Evolutionary conservation across 140 eudicot species (phyloP).

Genomic region (Oenanthe javanica): DNA sequence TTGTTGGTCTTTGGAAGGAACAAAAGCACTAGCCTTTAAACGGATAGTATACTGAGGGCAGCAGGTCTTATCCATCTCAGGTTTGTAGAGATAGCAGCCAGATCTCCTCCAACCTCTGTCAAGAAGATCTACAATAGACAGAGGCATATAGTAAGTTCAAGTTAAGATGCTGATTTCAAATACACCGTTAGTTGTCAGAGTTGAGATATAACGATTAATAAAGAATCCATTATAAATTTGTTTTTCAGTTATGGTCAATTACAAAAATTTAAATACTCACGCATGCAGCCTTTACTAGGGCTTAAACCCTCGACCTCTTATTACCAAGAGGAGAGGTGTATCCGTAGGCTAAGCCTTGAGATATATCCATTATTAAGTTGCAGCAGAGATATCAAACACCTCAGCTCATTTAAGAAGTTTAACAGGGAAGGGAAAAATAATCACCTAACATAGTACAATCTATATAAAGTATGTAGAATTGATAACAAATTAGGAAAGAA

Average conservation of each 20-base stretch:
- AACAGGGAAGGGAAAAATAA: no score
- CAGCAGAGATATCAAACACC: neutral
- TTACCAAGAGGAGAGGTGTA: neutral
- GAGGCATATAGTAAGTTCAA: constrained; percentile 8
- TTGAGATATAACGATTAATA: neutral
- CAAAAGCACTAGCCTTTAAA: constrained; percentile 68
- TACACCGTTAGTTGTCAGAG: no score
- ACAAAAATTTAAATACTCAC: neutral
- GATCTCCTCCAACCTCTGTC: constrained; percentile 99
- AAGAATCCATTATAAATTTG: neutral
- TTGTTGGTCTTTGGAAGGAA: constrained; percentile 83
- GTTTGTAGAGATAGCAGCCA: constrained; percentile 88
- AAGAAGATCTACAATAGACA: constrained; percentile 60
- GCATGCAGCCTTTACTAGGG: neutral
- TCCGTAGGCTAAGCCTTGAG: neutral
- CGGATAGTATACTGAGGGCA: constrained; percentile 96
- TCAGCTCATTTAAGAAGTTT: no score
- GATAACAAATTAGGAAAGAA: neutral
- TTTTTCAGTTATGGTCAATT: neutral
- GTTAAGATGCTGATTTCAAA: neutral
- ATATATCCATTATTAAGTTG: neutral
- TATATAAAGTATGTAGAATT: neutral
- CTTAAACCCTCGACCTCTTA: neutral
- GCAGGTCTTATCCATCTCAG: constrained; percentile 94
- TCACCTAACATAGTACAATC: neutral